Base-by-base conservation (phyloP, 140 eudicot species). In the Senecio squalidus region DNA sequence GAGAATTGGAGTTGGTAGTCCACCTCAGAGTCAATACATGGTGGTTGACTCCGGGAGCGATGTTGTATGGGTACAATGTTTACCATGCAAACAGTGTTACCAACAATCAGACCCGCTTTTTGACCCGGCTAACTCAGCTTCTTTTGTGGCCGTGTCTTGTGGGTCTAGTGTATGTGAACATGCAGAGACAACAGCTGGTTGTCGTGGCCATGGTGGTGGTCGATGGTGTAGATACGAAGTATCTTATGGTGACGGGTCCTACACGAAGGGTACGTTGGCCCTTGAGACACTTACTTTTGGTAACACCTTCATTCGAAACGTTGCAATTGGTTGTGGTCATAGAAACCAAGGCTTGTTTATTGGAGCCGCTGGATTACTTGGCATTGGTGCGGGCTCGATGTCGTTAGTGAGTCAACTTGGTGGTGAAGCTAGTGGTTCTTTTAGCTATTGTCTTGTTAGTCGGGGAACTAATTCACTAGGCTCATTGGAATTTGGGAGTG, bases 351-450 rank as follows among this genome's bases (percentile, higher is more conserved):
- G 90, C 7, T 62, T 76, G 54, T 85, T 85, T 72, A 21, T 73
- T 31, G 84, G 86, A 6, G 95, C 90, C 0, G 86, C 95, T 0
- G 95, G 95, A 2, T 36, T 85, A 16, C 60, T 85, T 20, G 95
- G 95, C 10, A 68, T 85, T 2, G 95, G 90, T 0, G 82, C 82
- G 4, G 90, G 90, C 48, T 69, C 94, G 29, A 73, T 90, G 94
- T 90, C 97, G 5, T 66, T 90, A n/a, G 94, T 83, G 80, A 86
- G 94, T 62, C 97, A 89, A 47, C 61, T 89, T 34, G 93, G 94
- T 6, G 85, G 87, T 14, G 89, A 76, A 57, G 80, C 83, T 3
- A 88, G 87, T 14, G 87, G 90, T 1, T 94, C 91, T 0, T 90
- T 90, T 44, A 80, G 88, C 30, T 90, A 90, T 53, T 90, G 97